Evolutionary conservation across 106 monocot species (phyloP), one percentile per base, ranked within the genome.

Genomic region (Allium cepa): DNA sequence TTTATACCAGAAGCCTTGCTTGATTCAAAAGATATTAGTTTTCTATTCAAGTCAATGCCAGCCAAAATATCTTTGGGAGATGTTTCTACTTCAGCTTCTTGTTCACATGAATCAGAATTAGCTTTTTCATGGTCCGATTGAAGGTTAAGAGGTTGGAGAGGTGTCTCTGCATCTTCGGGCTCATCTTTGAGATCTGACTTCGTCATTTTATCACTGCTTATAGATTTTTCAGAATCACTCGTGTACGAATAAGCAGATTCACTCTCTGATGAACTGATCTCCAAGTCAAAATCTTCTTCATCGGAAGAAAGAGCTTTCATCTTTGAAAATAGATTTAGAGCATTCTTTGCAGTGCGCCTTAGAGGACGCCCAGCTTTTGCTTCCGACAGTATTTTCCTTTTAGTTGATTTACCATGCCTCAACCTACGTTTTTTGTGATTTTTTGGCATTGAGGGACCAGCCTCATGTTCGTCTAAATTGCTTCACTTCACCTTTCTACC

Each of bases 281-380:
- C 97, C 4, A 66, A 74, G 10, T 79, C 88, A 75, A 82, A 76
- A 55, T 90, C 91, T 27, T 85, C 85, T 64, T 61, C 92, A 64
- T 87, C 87, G 18, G 80, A 73, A 62, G 95, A 88, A 72, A 60
- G 78, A 60, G 75, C 88, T 62, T 64, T 81, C 47, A 97, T 97
- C 73, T 89, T 82, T 66, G 89, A 97, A 56, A 97, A 82, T 16
- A 92, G 71, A 57, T 52, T 87, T 50, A 84, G 92, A 75, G 97
- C 92, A 83, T 97, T 97, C 59, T 83, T 72, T 50, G 92, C 92
- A 85, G 97, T 89, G 72, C 84, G 86, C 75, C 97, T 82, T 60
- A 87, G 89, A 46, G 97, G 97, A 4, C 97, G 75, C 59, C 72
- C 59, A 67, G 79, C 68, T 47, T 77, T 84, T 26, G 82, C 78